These are phyloP conservation scores for Citrus reticulata DNA, from an alignment of 345 rosid genomes.

Conservation along the genomic window DNA sequence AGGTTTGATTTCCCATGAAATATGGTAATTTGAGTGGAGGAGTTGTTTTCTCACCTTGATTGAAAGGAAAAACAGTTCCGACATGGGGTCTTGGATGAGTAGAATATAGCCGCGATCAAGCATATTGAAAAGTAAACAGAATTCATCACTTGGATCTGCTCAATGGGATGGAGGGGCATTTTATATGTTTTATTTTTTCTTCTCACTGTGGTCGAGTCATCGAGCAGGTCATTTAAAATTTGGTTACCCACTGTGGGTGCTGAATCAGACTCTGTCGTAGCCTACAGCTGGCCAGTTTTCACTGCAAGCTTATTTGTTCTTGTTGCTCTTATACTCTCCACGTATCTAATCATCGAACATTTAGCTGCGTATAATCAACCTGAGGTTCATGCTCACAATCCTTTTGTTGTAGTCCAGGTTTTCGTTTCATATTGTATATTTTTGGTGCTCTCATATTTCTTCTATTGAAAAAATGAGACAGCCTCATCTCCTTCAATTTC, in stretches of 20 bases:
- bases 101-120: background rate
- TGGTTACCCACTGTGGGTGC: constrained; percentile 46
- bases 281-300: constrained; percentile 74
- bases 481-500: background rate
- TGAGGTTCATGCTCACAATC: constrained; percentile 55
- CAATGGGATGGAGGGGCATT: constrained; percentile 63
- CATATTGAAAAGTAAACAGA: constrained; percentile 8
- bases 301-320: constrained; percentile 84
- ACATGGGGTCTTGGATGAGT: background rate
- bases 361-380: constrained; percentile 92
- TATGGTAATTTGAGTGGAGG: background rate
- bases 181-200: constrained; percentile 50
- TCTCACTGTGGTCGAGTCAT: constrained; percentile 56
- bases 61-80: background rate
- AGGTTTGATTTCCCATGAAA: background rate
- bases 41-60: background rate
- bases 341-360: constrained; percentile 90
- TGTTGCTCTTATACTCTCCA: constrained; percentile 75
- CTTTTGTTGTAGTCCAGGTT: background rate
- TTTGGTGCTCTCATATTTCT: background rate
- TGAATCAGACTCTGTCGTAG: constrained; percentile 34
- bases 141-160: background rate
- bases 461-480: background rate
- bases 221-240: constrained; percentile 36
- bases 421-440: background rate